Evolutionary conservation across 345 rosid genomes (phyloP), one percentile per base, ranked within the genome.

Genomic region (Melaleuca quinquenervia): DNA sequence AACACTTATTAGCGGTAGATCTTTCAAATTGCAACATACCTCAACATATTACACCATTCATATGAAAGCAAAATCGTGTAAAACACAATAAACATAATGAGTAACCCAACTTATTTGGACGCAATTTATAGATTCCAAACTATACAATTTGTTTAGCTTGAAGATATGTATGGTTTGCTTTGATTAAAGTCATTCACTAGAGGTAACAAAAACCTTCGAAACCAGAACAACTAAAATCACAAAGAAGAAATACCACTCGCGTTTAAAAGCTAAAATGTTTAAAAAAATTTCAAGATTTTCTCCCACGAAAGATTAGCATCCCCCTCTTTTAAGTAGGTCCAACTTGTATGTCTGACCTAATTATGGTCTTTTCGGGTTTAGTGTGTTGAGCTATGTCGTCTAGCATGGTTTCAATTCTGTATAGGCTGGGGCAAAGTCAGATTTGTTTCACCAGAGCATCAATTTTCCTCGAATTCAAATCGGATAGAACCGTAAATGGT

Each of bases 341-440:
- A 8, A 64, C 11, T 29, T 29, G 32, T 2, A 58, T n/a, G 32
- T n/a, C 32, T 11, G n/a, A 58, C 32, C 64, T 26, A 56, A n/a
- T 56, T 56, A 26, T 56, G 29, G 7, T n/a, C n/a, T n/a, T n/a
- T 62, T 62, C 18, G 44, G 44, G 5, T 29, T 62, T 5, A 1
- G 41, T 2, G 2, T 62, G 75, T 14, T 29, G 21, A 6, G 29
- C 5, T 15, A 3, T 1, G 8, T 32, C 7, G 44, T 29, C 29
- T 62, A 29, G 76, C 16, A 15, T 29, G 76, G 76, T 62, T 29
- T 62, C 75, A 62, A 62, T 62, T 29, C 29, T 29, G 76, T 7
- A 15, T 16, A 62, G 20, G 11, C 6, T 1, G 0, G 41, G 11
- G 21, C 11, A 62, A 29, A 62, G 11, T 62, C 5, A 7, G 0